A percentile compares a stretch with the other conserved stretches of the same genome.
These are phyloP conservation scores for Blastocystis sp. DNA, from an alignment of 352 stramenopile genomes.

Conservation along the genomic window DNA sequence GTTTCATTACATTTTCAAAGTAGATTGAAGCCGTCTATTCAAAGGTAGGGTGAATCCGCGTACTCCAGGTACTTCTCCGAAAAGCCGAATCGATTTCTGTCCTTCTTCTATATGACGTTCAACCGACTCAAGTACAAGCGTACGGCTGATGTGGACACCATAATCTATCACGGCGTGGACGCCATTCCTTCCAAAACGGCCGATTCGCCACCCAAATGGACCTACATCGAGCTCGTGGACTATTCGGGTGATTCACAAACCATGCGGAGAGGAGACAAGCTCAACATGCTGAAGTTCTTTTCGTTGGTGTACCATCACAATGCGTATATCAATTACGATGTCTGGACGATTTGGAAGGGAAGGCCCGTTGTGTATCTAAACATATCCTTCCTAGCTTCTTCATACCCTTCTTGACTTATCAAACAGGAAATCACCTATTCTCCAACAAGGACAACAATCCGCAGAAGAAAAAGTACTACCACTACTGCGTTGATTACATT, in stretches of 20 bases:
- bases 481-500: constrained; percentile 48
- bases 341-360: constrained; percentile 14
- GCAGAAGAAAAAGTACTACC: constrained; percentile 43
- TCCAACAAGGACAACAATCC: constrained; percentile 65
- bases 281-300: constrained; percentile 45
- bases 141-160: constrained; percentile 54
- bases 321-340: constrained; percentile 68
- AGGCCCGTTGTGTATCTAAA: constrained; percentile 57
- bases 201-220: neutral
- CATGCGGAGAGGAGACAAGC: constrained; percentile 58
- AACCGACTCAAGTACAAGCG: constrained; percentile 65
- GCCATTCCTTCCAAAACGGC: neutral
- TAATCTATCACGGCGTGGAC: constrained; percentile 22
- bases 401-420: neutral
- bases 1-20: constrained; percentile 72
- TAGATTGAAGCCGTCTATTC: neutral
- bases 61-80: constrained; percentile 4
- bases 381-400: constrained; percentile 15
- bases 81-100: constrained; percentile 48
- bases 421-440: constrained; percentile 63
- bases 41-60: constrained; percentile 47
- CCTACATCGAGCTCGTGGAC: constrained; percentile 62
- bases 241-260: constrained; percentile 57
- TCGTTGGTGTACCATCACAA: constrained; percentile 69
- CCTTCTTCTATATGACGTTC: constrained; percentile 70